Percentiles rank a stretch among this genome's conserved stretches.
These are phyloP conservation scores for Auricularia heimuer DNA, from an alignment of 768 basidiomycete genomes.

Conservation along the genomic window DNA sequence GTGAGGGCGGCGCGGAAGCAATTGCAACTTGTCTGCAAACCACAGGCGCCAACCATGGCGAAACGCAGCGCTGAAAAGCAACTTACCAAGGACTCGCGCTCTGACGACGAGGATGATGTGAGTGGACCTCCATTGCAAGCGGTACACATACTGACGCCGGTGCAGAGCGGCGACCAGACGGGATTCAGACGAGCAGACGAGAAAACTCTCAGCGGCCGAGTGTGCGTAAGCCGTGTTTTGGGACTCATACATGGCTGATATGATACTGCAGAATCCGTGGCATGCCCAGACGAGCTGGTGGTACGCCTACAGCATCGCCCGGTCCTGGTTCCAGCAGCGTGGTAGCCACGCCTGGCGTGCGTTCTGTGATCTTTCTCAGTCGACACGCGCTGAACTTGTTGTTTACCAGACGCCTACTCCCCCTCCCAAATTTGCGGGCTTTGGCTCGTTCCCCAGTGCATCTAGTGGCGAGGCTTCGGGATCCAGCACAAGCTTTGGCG, in stretches of 20 bases:
- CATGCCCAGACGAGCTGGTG: slow-evolving; percentile 42
- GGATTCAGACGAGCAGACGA: slow-evolving; percentile 57
- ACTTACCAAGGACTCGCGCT: slow-evolving; percentile 45
- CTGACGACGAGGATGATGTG: slow-evolving; percentile 30
- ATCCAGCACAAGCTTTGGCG: not conserved
- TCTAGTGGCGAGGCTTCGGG: slow-evolving; percentile 14
- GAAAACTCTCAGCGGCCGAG: slow-evolving; percentile 40
- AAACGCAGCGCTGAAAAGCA: slow-evolving; percentile 71
- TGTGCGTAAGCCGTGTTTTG: slow-evolving; percentile 30
- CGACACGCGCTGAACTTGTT: slow-evolving; percentile 5
- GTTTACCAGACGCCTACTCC: slow-evolving; percentile 13
- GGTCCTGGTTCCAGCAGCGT: slow-evolving; percentile 2
- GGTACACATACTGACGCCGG: not conserved
- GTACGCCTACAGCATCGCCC: slow-evolving; percentile 9
- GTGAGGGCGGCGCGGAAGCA: not conserved
- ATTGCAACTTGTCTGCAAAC: not conserved
- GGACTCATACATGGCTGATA: slow-evolving; percentile 9
- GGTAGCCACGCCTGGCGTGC: slow-evolving; percentile 13
- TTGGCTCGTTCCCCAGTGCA: slow-evolving; percentile 36
- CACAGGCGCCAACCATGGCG: slow-evolving; percentile 14
- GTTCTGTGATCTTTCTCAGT: slow-evolving; percentile 14
- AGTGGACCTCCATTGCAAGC: slow-evolving; percentile 15
- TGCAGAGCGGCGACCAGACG: slow-evolving; percentile 10
- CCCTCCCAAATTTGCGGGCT: slow-evolving; percentile 39
- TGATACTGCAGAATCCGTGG: slow-evolving; percentile 44